These are phyloP conservation scores for Trichophyton mentagrophytes DNA, from an alignment of 2,329 filamentous ascomycete species.

Conservation along the genomic window DNA sequence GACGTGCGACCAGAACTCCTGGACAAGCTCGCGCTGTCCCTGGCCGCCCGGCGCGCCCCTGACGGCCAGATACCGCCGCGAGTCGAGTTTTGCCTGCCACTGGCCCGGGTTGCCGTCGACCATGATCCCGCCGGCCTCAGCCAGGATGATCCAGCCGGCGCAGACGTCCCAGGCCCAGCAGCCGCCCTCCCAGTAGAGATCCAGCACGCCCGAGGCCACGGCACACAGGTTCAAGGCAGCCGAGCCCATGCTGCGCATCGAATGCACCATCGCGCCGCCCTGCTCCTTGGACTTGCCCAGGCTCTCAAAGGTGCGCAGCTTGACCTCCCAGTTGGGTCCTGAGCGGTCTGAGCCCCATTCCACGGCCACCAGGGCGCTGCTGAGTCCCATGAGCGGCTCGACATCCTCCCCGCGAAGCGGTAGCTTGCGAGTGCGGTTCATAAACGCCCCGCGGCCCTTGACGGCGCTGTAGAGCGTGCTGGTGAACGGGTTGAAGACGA, in stretches of 20 bases:
- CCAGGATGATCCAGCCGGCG: slow-evolving; percentile 49
- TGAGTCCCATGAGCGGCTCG: slow-evolving; percentile 38
- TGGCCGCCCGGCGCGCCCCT: slow-evolving; percentile 21
- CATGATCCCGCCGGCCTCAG: slow-evolving; percentile 47
- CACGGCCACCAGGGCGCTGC: slow-evolving; percentile 42
- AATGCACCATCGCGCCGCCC: slow-evolving; percentile 51
- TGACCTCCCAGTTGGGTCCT: slow-evolving; percentile 46
- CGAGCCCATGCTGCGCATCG: slow-evolving; percentile 43
- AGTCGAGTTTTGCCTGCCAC: slow-evolving; percentile 45
- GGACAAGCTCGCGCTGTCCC: slow-evolving; percentile 29
- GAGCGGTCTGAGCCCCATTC: slow-evolving; percentile 50
- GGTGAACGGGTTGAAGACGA: slow-evolving; percentile 51
- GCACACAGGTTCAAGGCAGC: slow-evolving; percentile 51
- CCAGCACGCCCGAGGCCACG: slow-evolving; percentile 44
- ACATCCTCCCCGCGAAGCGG: slow-evolving; percentile 34
- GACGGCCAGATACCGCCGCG: slow-evolving; percentile 40
- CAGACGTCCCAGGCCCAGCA: slow-evolving; percentile 57
- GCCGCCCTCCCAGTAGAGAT: slow-evolving; percentile 54
- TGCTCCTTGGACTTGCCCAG: slow-evolving; percentile 37
- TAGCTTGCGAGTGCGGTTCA: slow-evolving; percentile 29
- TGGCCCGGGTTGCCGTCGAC: slow-evolving; percentile 47
- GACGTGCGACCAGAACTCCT: slow-evolving; percentile 32
- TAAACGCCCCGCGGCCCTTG: slow-evolving; percentile 41
- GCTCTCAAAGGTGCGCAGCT: slow-evolving; percentile 41
- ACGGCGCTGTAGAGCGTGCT: slow-evolving; percentile 44